Percentiles rank a stretch among this genome's conserved stretches.
Conservation (phyloP, 306 rosid genomes). For the Vicia villosa region DNA sequence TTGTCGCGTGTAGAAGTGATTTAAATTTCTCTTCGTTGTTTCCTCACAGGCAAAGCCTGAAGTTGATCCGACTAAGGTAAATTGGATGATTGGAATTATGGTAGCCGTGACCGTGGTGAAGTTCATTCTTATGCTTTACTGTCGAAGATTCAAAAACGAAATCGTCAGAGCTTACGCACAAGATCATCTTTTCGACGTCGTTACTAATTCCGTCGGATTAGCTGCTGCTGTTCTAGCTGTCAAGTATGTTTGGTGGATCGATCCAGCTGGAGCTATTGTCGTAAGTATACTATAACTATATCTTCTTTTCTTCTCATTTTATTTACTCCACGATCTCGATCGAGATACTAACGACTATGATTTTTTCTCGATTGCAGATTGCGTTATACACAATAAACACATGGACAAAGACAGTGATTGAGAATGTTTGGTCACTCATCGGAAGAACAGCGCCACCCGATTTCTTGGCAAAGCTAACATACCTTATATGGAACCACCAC, state of each 20-base stretch:
- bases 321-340: not conserved
- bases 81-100: constrained; percentile 78
- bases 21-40: constrained; percentile 3
- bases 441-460: constrained; percentile 89
- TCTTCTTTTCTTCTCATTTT: not conserved
- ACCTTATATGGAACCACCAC: constrained; percentile 82
- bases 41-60: constrained; percentile 45
- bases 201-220: constrained; percentile 81
- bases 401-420: constrained; percentile 75
- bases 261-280: constrained; percentile 77
- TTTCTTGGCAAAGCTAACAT: constrained; percentile 67
- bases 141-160: constrained; percentile 71
- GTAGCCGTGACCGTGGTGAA: constrained; percentile 69
- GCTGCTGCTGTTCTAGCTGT: constrained; percentile 81
- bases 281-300: constrained; percentile 51
- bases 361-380: constrained; percentile 51
- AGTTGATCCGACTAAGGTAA: constrained; percentile 36
- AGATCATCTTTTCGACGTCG: constrained; percentile 75
- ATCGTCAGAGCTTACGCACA: constrained; percentile 77
- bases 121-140: constrained; percentile 73
- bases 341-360: not conserved
- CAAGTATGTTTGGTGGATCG: constrained; percentile 70
- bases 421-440: constrained; percentile 67
- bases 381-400: constrained; percentile 80
- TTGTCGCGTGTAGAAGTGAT: not conserved